Base-by-base conservation (phyloP, 2,329 filamentous ascomycete species). In the Thelonectria olida region DNA sequence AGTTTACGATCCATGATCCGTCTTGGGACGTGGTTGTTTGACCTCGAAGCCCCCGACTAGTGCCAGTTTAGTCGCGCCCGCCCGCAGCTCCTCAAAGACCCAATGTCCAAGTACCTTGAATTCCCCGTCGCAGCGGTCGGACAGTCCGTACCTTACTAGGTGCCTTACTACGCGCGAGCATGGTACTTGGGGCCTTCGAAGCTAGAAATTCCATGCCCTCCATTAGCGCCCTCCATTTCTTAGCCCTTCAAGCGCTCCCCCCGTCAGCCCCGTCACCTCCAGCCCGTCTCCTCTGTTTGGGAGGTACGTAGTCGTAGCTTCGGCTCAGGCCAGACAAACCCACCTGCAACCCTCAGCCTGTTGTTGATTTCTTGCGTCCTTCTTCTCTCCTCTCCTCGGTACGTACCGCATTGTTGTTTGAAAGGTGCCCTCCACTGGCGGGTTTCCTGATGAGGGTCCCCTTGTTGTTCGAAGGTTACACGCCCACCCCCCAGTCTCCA, bases 191-290 rank as follows among this genome's bases (percentile, higher is more conserved):
- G 50, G 44, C 57, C 45, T 60, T 42, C 17, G 42, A 45, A 45
- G 57, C 57, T 55, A 60, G 58, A 60, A 60, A 60, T 60, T 60
- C 58, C 51, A 60, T 55, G 58, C 23, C 52, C 49, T 50, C 42
- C 42, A 54, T 60, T 60, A 60, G 57, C 57, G 36, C 36, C 36
- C 36, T 39, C 36, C 36, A 39, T n/a, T 39, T 39, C 6, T 4
- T 39, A 27, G 28, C 28, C 28, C 28, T 31, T n/a, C n/a, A n/a
- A n/a, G n/a, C n/a, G n/a, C 41, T 25, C n/a, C 20, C 58, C 67
- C 67, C 59, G 67, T 66, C 66, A 69, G 66, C 67, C 68, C 64
- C 67, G 60, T 67, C 61, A 62, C 65, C 61, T 70, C 65, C 61
- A 53, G 56, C 56, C 42, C 56, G 57, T 50, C 41, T 50, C 50